A percentile compares a stretch with the other conserved stretches of the same genome.
Evolutionary conservation across 805 yeast genomes (phyloP).

Genomic region (Metschnikowia continentalis): DNA sequence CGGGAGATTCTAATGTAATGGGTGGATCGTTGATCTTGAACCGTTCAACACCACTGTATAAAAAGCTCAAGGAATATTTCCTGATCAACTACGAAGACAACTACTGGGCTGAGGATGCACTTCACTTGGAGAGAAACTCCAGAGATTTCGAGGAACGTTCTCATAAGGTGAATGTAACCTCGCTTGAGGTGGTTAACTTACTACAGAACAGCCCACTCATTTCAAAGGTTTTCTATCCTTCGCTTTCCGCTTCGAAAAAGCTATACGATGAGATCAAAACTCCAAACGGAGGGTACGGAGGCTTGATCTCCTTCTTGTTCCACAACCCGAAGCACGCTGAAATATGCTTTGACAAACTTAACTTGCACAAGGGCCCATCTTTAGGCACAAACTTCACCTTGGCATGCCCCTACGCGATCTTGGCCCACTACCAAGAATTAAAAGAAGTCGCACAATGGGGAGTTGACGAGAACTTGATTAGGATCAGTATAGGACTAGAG

Average conservation of each 20-base stretch:
- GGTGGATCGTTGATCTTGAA: conserved; percentile 86
- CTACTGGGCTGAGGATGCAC: conserved; percentile 93
- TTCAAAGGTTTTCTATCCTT: conserved; percentile 70
- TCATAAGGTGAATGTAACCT: conserved; percentile 49
- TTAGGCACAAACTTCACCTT: conserved; percentile 86
- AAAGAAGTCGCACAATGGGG: conserved; percentile 81
- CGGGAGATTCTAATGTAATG: conserved; percentile 94
- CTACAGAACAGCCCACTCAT: conserved; percentile 51
- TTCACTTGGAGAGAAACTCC: conserved; percentile 86
- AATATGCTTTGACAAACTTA: conserved; percentile 66
- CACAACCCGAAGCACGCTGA: conserved; percentile 59
- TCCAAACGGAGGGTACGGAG: conserved; percentile 83
- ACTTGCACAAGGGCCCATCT: conserved; percentile 82
- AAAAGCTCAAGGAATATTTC: conserved; percentile 46
- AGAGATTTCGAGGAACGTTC: conserved; percentile 77
- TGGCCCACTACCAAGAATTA: conserved; percentile 80
- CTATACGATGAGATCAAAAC: conserved; percentile 71
- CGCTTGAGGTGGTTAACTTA: conserved; percentile 51
- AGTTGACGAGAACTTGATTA: conserved; percentile 68
- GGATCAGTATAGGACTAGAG: conserved; percentile 85
- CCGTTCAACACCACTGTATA: conserved; percentile 52
- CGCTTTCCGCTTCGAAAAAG: conserved; percentile 45
- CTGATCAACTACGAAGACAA: conserved; percentile 59
- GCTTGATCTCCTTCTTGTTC: conserved; percentile 73
- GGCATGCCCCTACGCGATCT: conserved; percentile 83